Conservation (phyloP, 2,329 filamentous ascomycete genomes). For the Meredithiella fracta region DNA sequence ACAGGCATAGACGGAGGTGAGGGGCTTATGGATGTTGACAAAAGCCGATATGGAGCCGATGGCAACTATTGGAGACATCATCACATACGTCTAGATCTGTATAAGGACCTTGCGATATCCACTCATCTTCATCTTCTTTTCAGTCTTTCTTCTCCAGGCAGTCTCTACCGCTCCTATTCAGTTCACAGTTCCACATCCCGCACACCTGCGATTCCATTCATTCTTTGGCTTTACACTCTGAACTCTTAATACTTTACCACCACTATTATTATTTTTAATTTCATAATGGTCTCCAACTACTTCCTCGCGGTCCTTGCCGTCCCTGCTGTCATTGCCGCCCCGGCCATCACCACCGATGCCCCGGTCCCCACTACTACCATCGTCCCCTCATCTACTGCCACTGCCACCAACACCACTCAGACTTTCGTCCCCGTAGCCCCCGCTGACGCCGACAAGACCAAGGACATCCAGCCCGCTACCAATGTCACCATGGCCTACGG, state of each 20-base stretch:
- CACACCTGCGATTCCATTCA: not conserved
- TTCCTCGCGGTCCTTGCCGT: not conserved
- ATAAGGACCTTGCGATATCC: not conserved
- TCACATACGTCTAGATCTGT: too few relatives aligned
- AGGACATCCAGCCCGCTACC: conserved; percentile 1
- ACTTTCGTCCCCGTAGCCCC: conserved; percentile 11
- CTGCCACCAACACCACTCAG: conserved; percentile 3
- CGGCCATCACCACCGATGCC: not conserved
- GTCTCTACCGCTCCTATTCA: not conserved
- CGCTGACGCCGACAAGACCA: conserved; percentile 14
- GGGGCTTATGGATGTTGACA: too few relatives aligned
- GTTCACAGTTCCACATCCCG: not conserved
- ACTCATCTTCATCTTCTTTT: not conserved
- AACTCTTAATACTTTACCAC: not conserved
- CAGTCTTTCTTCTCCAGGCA: conserved; percentile 1
- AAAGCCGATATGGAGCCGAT: not conserved
- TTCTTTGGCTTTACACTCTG: not conserved
- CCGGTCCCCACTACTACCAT: not conserved
- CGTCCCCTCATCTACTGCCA: not conserved
- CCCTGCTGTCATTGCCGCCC: not conserved
- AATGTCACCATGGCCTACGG: conserved; percentile 14
- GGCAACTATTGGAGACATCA: too few relatives aligned
- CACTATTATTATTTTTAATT: not conserved
- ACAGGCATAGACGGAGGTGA: too few relatives aligned
- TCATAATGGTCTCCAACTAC: not conserved